Evolutionary conservation across 2,329 filamentous ascomycete genomes (phyloP).

Genomic region (Penicillium griseofulvum): DNA sequence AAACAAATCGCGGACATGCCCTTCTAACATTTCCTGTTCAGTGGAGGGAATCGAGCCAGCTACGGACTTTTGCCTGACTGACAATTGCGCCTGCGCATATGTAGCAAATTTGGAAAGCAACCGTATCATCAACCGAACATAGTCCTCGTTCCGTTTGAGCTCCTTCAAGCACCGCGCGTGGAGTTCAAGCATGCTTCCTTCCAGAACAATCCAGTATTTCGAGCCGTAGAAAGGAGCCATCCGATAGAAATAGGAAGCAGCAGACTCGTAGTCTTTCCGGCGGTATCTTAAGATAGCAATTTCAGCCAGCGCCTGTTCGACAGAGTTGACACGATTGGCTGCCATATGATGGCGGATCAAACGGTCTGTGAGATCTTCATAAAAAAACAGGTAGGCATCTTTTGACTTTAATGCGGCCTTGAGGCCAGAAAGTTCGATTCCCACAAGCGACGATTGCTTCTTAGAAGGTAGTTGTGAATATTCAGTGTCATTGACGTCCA

Average conservation of each 20-base stretch:
- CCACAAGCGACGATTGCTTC: conserved; percentile 35
- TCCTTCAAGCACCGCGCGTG: conserved; percentile 79
- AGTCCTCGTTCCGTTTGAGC: conserved; percentile 73
- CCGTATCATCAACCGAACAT: conserved; percentile 71
- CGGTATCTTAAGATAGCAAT: conserved; percentile 81
- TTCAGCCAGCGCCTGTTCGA: conserved; percentile 76
- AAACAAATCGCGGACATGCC: conserved; percentile 45
- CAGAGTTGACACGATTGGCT: conserved; percentile 73
- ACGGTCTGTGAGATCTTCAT: conserved; percentile 77
- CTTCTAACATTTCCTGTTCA: conserved; percentile 32
- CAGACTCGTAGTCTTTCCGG: conserved; percentile 68
- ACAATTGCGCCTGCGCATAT: conserved; percentile 33
- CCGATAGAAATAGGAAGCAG: conserved; percentile 73
- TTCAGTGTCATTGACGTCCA: conserved; percentile 29
- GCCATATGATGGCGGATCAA: conserved; percentile 79
- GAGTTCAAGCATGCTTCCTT: conserved; percentile 80
- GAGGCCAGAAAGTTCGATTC: conserved; percentile 58
- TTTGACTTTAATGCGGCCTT: conserved; percentile 60
- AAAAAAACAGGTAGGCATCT: conserved; percentile 64
- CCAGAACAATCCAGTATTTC: conserved; percentile 73
- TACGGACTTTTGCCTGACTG: conserved; percentile 29
- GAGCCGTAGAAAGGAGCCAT: conserved; percentile 77
- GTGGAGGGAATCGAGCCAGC: conserved; percentile 32
- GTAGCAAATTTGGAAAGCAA: conserved; percentile 49
- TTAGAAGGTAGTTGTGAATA: conserved; percentile 15